Evolutionary conservation across 2,329 filamentous ascomycete genomes (phyloP), one percentile per base, ranked within the genome.

Genomic region (Colletotrichum higginsianum): DNA sequence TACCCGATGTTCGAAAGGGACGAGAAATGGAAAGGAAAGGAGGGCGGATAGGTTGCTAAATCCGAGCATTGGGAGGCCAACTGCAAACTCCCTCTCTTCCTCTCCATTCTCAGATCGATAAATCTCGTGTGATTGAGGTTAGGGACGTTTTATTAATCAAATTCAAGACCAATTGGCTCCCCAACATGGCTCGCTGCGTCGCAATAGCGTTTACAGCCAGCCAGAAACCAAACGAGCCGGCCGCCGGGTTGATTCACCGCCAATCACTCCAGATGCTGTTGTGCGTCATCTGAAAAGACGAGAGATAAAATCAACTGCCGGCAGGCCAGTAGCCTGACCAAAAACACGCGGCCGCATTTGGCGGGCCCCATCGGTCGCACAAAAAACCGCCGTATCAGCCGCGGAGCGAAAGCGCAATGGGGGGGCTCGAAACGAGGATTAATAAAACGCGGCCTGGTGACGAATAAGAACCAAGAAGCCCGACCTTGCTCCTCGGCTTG

Each of bases 1-100:
- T 18, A 16, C 42, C 42, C 30, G 26, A 21, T 42, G 68, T 68
- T 71, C 65, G 35, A 49, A 18, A 50, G 46, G 58, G 67, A 46
- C 8, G n/a, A 23, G 1, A 49, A 23, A 12, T 40, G 40, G 9
- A 18, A n/a, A 13, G 4, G 46, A 15, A n/a, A 16, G 23, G 18
- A 6, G 21, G 21, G 44, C 42, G 16, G 13, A 12, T 56, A 9
- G 62, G 16, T 9, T 52, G 2, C 15, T 71, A 67, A 47, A 61
- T 46, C 47, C 26, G 7, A 18, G 18, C 18, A 9, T 8, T 16
- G 13, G n/a, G 26, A 40, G 35, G 12, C 8, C 18, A 18, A 4
- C 8, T 50, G 8, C 11, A 7, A 9, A 0, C 3, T 0, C 6
- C 1, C 3, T 30, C 2, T 16, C 16, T 15, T 15, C 18, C 13